A percentile compares a stretch with the other conserved stretches of the same genome.
Conservation (phyloP, 176 grass and related monocot species). For the Thalia dealbata region DNA sequence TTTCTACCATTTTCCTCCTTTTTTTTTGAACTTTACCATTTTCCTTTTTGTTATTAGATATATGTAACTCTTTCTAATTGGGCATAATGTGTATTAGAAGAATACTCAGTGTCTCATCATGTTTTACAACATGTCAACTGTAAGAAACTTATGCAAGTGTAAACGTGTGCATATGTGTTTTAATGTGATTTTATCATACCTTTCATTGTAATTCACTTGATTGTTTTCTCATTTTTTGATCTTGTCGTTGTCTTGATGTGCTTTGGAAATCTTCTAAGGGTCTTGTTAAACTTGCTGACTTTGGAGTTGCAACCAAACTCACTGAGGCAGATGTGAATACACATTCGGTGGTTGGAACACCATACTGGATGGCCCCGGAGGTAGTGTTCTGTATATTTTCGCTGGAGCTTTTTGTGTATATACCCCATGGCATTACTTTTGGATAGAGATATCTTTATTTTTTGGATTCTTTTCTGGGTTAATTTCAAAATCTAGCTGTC, state of each 20-base stretch:
- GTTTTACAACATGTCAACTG: too few species aligned
- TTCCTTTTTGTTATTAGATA: too few species aligned
- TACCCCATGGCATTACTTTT: background rate
- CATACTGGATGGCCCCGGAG: slow-evolving; percentile 99
- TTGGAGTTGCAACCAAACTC: slow-evolving; percentile 96
- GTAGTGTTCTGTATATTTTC: slow-evolving; percentile 18
- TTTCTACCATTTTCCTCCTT: background rate
- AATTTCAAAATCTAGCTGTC: too few species aligned
- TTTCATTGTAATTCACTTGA: background rate
- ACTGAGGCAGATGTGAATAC: slow-evolving; percentile 98
- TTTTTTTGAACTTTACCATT: background rate
- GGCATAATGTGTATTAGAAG: too few species aligned
- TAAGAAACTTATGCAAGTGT: too few species aligned
- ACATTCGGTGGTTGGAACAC: slow-evolving; percentile 97
- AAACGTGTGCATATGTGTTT: too few species aligned
- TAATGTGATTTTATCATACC: too few species aligned
- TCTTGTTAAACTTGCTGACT: slow-evolving; percentile 98
- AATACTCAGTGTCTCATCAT: too few species aligned
- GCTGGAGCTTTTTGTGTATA: background rate
- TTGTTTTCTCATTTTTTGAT: background rate
- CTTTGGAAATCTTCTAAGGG: slow-evolving; percentile 41
- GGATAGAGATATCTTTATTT: background rate
- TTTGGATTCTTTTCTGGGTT: too few species aligned
- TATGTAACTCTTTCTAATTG: too few species aligned
- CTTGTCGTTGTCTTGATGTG: slow-evolving; percentile 16